Conservation (phyloP, 179 eudicot species). For the Vitellaria paradoxa region DNA sequence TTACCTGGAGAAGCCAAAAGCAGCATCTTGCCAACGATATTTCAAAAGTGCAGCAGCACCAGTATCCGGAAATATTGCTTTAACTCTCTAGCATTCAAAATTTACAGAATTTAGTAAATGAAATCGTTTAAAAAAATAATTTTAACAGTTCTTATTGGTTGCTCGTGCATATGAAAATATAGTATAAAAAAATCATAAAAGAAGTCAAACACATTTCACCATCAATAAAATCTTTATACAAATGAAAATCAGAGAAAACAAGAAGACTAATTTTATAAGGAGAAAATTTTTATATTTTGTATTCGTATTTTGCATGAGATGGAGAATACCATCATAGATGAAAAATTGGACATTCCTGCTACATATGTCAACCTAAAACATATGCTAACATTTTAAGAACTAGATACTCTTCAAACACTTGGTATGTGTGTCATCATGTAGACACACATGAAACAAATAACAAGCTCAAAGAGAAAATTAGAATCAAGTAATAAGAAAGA, state of each 20-base stretch:
- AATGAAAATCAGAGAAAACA: background rate
- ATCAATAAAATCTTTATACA: background rate
- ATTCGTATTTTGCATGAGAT: background rate
- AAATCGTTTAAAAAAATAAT: background rate
- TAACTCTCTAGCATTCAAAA: conserved; percentile 61
- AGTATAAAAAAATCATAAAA: background rate
- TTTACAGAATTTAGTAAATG: conserved; percentile 12
- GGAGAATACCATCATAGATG: too few species aligned
- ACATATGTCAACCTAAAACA: too few species aligned
- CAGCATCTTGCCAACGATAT: conserved; percentile 90
- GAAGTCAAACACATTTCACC: background rate
- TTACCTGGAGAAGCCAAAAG: conserved; percentile 88
- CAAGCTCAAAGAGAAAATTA: too few species aligned
- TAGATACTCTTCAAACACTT: too few species aligned
- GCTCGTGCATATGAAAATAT: background rate
- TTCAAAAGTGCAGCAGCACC: conserved; percentile 97
- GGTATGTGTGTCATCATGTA: too few species aligned
- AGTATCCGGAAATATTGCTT: conserved; percentile 96
- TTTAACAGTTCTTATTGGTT: background rate
- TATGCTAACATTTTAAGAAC: too few species aligned
- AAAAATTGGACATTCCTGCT: too few species aligned
- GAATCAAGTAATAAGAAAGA: too few species aligned
- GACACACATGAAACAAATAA: too few species aligned
- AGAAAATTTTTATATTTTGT: background rate
- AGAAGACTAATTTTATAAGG: background rate